Evolutionary conservation across 2,329 filamentous ascomycete species (phyloP), one percentile per base, ranked within the genome.

Genomic region (Verticillium zaregamsianum): DNA sequence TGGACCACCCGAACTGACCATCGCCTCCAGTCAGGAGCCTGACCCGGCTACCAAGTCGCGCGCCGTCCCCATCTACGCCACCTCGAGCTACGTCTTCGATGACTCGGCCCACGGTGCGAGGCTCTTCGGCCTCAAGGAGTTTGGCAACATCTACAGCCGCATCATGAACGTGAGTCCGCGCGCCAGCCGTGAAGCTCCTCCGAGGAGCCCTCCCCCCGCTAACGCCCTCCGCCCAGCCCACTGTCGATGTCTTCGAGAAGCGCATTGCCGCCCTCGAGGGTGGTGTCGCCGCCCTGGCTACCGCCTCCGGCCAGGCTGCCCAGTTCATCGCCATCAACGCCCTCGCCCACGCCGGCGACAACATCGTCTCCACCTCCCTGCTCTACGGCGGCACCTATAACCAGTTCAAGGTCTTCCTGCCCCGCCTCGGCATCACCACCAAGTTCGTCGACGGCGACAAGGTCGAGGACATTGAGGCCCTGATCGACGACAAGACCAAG

Each of bases 301-400:
- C 93, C 52, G 83, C 92, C 0, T 97, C 93, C 1, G 93, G 94
- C 62, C 93, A 97, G 77, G 86, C 91, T 3, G 94, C 94, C 2
- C 93, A 97, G 73, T 97, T 97, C 81, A 93, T 97, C 82, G 82
- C 92, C 61, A 89, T 97, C 70, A 83, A 87, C 28, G 88, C 93
- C 7, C 87, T 98, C n/a, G 92, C 92, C 5, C 87, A 92, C 64
- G 85, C 88, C 0, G 94, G 94, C 57, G 93, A 97, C 81, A 97
- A 97, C 81, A 96, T 97, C 68, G 86, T 97, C 59, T 90, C 92
- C 14, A 97, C 94, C 7, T 89, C 89, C 58, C 96, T 96, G 78
- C 81, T 97, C 62, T 97, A 97, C 77, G 93, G 93, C 67, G 93
- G 93, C 74, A 97, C 94, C 17, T 97, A 97, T 82, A 97, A 98